Percentiles rank a stretch among this genome's conserved stretches.
Conservation (phyloP, 257 asterid genomes). For the Solanum etuberosum region DNA sequence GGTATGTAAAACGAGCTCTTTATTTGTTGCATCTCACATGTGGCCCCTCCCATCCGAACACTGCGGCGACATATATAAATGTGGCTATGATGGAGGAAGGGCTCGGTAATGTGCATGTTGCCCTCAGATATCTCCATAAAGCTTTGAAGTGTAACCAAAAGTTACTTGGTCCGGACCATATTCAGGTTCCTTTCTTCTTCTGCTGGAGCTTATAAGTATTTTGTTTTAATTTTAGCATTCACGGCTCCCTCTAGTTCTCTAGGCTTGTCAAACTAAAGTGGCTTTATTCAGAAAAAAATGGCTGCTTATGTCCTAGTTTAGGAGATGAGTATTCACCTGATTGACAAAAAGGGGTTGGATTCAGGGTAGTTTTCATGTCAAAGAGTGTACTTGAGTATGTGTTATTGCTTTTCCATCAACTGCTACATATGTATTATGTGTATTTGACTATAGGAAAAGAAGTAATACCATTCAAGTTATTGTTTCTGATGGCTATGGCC, state of each 20-base stretch:
- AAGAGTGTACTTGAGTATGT: neutral
- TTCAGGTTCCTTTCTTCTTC: conserved; percentile 49
- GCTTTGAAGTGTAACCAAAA: conserved; percentile 93
- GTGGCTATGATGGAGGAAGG: conserved; percentile 99
- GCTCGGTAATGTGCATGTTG: conserved; percentile 97
- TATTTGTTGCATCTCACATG: conserved; percentile 96
- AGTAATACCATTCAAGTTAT: neutral
- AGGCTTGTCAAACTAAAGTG: neutral
- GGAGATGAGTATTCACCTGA: neutral
- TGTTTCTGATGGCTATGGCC: neutral
- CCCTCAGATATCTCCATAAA: conserved; percentile 97
- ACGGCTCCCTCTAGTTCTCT: neutral
- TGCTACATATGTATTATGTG: neutral
- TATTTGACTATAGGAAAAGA: neutral
- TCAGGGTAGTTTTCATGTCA: neutral
- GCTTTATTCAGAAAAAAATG: neutral
- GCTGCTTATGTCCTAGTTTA: neutral
- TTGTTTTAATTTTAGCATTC: neutral
- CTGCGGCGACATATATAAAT: conserved; percentile 97
- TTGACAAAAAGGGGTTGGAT: neutral
- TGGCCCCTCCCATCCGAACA: conserved; percentile 97
- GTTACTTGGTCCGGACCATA: conserved; percentile 90
- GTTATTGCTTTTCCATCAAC: neutral
- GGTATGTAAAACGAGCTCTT: conserved; percentile 96
- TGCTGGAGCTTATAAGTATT: neutral